phyloP scores from a whole-genome alignment of 1,284 basidiomycete genomes.

The Rugosomyces carneus region DNA sequence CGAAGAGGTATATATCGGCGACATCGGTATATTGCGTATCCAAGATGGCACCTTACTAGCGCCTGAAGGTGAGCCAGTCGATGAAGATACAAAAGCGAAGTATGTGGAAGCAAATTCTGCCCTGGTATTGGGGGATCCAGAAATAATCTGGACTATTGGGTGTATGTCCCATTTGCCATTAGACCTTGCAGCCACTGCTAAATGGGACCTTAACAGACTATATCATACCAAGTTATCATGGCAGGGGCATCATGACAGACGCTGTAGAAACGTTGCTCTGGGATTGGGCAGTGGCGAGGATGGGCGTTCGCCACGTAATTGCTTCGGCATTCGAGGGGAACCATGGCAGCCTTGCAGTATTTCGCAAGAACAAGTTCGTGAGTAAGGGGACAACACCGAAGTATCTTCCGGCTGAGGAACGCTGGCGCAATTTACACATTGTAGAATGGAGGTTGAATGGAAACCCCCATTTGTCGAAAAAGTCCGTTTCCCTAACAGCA shows the following conservation, averaged over 20 bases:
- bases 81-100: conserved; percentile 23
- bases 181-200: neutral
- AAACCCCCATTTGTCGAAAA: no score
- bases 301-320: conserved; percentile 44
- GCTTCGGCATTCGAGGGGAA: conserved; percentile 46
- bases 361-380: conserved; percentile 59
- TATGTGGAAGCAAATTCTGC: conserved; percentile 32
- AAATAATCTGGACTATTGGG: conserved; percentile 48
- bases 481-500: no score
- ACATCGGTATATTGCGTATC: conserved; percentile 33
- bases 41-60: conserved; percentile 28
- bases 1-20: conserved; percentile 40
- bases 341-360: conserved; percentile 49
- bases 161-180: conserved; percentile 27
- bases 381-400: conserved; percentile 34
- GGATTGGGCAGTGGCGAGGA: conserved; percentile 53
- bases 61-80: conserved; percentile 15
- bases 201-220: conserved; percentile 35
- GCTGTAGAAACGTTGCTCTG: conserved; percentile 44
- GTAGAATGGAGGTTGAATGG: conserved; percentile 32
- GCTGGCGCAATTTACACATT: conserved; percentile 18
- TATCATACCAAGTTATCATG: conserved; percentile 50
- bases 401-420: conserved; percentile 29
- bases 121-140: conserved; percentile 36
- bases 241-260: conserved; percentile 62